These are phyloP conservation scores for Tolypocladium guangdongense DNA, from an alignment of 2,329 filamentous ascomycete species.

Conservation along the genomic window DNA sequence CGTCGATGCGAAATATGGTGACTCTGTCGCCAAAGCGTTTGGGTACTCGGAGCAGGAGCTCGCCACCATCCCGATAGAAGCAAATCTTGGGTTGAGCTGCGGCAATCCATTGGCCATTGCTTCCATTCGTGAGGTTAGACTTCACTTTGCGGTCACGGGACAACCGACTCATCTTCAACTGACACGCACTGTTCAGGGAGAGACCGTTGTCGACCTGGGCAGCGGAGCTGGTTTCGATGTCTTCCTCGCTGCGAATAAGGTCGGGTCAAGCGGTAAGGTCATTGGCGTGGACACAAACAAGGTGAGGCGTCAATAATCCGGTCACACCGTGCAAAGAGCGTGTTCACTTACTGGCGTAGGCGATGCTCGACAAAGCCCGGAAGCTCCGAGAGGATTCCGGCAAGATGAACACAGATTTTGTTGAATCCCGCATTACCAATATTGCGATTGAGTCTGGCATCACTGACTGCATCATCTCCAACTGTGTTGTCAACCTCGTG, in stretches of 20 bases:
- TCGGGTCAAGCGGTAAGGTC: conserved; percentile 34
- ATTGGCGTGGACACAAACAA: conserved; percentile 52
- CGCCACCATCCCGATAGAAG: conserved; percentile 28
- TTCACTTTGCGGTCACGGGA: too few relatives aligned
- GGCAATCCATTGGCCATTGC: conserved; percentile 41
- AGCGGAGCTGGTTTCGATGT: conserved; percentile 48
- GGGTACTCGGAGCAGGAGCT: conserved; percentile 41
- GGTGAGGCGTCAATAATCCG: conserved; percentile 17
- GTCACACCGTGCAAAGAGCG: neutral
- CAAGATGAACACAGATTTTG: conserved; percentile 36
- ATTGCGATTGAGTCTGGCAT: conserved; percentile 33
- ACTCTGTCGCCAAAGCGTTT: conserved; percentile 37
- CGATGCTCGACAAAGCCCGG: conserved; percentile 42
- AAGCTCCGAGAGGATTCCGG: conserved; percentile 28
- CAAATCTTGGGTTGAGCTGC: conserved; percentile 43
- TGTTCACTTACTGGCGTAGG: conserved; percentile 18
- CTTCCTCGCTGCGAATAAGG: conserved; percentile 39
- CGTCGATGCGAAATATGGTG: conserved; percentile 20
- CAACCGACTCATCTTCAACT: neutral
- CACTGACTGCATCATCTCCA: conserved; percentile 44
- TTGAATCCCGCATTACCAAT: conserved; percentile 38
- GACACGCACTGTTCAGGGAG: conserved; percentile 27
- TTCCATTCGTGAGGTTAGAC: conserved; percentile 28
- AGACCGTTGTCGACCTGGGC: conserved; percentile 46
- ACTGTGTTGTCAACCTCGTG: conserved; percentile 53